Percentiles rank a stretch among this genome's conserved stretches.
phyloP scores from a whole-genome alignment of 495 filamentous ascomycete species.

The Trichocladium antarcticum region DNA sequence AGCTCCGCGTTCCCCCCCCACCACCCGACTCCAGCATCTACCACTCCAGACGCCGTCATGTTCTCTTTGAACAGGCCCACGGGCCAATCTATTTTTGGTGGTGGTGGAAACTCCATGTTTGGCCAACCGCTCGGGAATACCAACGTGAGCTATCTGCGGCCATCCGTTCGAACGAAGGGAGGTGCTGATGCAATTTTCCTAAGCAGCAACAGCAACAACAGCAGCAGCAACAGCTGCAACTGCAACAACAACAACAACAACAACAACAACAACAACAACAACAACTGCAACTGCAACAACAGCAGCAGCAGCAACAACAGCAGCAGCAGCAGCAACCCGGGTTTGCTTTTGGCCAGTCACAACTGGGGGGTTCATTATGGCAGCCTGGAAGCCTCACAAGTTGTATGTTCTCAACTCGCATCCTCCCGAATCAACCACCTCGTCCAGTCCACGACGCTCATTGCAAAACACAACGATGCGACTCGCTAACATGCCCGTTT shows the following conservation, averaged over 20 bases:
- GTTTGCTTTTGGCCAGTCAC: slow-evolving; percentile 26
- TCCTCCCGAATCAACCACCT: not conserved
- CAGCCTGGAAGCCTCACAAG: slow-evolving; percentile 36
- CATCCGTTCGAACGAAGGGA: not conserved
- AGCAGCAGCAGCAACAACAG: slow-evolving; percentile 27
- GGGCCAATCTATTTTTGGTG: slow-evolving; percentile 19
- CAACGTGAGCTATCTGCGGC: slow-evolving; percentile 10
- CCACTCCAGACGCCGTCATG: slow-evolving; percentile 4
- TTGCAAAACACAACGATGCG: not conserved
- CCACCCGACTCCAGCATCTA: not conserved
- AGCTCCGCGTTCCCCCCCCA: not conserved
- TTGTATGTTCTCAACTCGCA: slow-evolving; percentile 24
- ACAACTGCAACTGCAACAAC: not conserved
- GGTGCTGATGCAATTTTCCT: slow-evolving; percentile 4
- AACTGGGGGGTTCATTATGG: slow-evolving; percentile 37
- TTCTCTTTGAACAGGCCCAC: slow-evolving; percentile 17
- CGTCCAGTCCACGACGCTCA: too few species aligned
- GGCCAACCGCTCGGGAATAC: slow-evolving; percentile 10
- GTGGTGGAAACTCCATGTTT: slow-evolving; percentile 17
- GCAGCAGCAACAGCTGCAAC: slow-evolving; percentile 26
- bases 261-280: slow-evolving; percentile 27
- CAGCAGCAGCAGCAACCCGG: slow-evolving; percentile 22
- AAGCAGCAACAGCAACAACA: slow-evolving; percentile 23
- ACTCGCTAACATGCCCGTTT: slow-evolving; percentile 10
- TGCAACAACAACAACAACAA: slow-evolving; percentile 23